A percentile compares a stretch with the other conserved stretches of the same genome.
Conservation (phyloP, 257 asterid species). For the Solanum pennellii region DNA sequence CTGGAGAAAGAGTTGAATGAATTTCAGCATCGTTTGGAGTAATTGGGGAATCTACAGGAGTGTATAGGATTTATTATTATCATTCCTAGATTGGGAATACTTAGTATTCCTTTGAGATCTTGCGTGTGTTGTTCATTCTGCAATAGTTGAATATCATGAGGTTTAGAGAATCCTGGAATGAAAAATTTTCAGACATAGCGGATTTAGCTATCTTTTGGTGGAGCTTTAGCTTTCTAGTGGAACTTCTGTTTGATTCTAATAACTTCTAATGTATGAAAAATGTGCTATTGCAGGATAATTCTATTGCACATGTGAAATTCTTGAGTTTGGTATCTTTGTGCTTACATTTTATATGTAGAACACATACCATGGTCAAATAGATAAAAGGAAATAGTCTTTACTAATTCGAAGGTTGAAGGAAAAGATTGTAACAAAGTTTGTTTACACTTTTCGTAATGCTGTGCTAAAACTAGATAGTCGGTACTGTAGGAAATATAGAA, state of each 20-base stretch:
- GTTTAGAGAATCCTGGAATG: neutral
- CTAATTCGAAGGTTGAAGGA: neutral
- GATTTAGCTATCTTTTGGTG: neutral
- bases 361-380: neutral
- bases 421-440: too few relatives aligned
- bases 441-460: too few relatives aligned
- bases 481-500: too few relatives aligned
- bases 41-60: too few relatives aligned
- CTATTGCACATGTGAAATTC: slow-evolving; percentile 53
- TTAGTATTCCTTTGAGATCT: too few relatives aligned
- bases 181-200: neutral
- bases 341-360: neutral
- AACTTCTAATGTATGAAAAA: neutral
- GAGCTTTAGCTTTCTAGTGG: neutral
- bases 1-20: too few relatives aligned
- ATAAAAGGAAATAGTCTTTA: neutral
- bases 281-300: slow-evolving; percentile 50
- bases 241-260: neutral
- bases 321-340: slow-evolving; percentile 40
- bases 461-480: neutral
- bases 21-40: too few relatives aligned
- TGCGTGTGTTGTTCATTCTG: too few relatives aligned
- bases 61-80: too few relatives aligned
- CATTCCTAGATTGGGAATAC: too few relatives aligned
- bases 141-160: slow-evolving; percentile 21